Conservation (phyloP, 2,329 filamentous ascomycete genomes). For the Cladosporium sp. region DNA sequence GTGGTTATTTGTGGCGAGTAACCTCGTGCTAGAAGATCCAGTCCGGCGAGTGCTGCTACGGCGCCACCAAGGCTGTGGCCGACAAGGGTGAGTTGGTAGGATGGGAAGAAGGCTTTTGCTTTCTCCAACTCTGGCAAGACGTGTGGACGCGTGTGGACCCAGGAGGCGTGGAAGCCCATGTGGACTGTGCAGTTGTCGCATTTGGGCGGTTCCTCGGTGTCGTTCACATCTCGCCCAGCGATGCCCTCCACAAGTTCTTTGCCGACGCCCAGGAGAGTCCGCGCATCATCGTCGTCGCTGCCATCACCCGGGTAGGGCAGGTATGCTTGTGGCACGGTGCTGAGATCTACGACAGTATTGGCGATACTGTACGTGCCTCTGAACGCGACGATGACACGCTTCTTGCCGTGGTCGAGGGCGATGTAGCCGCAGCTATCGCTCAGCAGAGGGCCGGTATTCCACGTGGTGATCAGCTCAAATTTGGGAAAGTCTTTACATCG, state of each 20-base stretch:
- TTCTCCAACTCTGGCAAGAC: slow-evolving; percentile 68
- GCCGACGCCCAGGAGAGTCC: slow-evolving; percentile 18
- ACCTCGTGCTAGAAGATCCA: slow-evolving; percentile 77
- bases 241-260: slow-evolving; percentile 21
- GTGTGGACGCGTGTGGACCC: slow-evolving; percentile 69
- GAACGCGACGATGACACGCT: slow-evolving; percentile 81
- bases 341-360: slow-evolving; percentile 87
- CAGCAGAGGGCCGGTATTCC: slow-evolving; percentile 84
- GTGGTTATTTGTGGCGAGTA: slow-evolving; percentile 81
- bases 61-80: slow-evolving; percentile 93
- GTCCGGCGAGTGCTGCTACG: slow-evolving; percentile 79
- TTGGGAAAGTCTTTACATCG: slow-evolving; percentile 80
- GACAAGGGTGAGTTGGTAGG: slow-evolving; percentile 74
- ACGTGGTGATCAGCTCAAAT: slow-evolving; percentile 78
- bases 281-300: slow-evolving; percentile 33
- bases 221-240: slow-evolving; percentile 35
- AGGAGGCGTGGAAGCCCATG: slow-evolving; percentile 82
- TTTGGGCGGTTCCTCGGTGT: slow-evolving; percentile 45
- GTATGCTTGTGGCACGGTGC: slow-evolving; percentile 86
- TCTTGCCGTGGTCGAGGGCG: slow-evolving; percentile 72
- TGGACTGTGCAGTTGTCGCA: slow-evolving; percentile 92
- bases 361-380: slow-evolving; percentile 91
- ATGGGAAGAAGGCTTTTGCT: slow-evolving; percentile 62
- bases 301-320: slow-evolving; percentile 71
- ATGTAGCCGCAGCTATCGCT: slow-evolving; percentile 94